These are phyloP conservation scores for Cnidoscolus chayamansa DNA, from an alignment of 441 rosid species.

Conservation along the genomic window DNA sequence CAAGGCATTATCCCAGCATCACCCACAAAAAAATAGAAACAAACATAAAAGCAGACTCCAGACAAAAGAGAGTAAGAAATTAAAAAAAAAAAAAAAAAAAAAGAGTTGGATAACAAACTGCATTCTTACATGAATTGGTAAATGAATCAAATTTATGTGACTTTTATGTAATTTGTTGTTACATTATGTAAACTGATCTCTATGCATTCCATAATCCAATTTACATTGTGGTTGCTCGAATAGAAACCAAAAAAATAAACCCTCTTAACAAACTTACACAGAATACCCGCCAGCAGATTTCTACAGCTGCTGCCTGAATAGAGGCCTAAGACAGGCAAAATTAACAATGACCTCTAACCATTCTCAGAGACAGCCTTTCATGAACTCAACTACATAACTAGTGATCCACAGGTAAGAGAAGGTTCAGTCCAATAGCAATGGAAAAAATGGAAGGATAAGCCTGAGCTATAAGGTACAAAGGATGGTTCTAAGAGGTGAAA, in stretches of 20 bases:
- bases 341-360: no score
- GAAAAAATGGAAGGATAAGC: neutral
- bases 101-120: neutral
- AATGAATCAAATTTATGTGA: neutral
- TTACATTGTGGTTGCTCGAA: no score
- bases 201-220: neutral
- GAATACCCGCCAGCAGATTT: no score
- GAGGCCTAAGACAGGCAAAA: no score
- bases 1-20: neutral
- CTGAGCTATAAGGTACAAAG: neutral
- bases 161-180: neutral
- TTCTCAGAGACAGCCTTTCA: neutral
- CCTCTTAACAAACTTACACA: neutral
- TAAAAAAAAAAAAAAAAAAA: no score
- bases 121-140: neutral
- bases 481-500: no score
- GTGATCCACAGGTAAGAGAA: neutral
- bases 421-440: no score
- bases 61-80: neutral
- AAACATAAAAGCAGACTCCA: neutral
- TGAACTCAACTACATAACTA: neutral
- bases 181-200: neutral
- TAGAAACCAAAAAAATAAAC: neutral
- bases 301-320: neutral
- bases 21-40: neutral